Evolutionary conservation across 805 yeast species (phyloP).

Genomic region (Priceomyces castillae): DNA sequence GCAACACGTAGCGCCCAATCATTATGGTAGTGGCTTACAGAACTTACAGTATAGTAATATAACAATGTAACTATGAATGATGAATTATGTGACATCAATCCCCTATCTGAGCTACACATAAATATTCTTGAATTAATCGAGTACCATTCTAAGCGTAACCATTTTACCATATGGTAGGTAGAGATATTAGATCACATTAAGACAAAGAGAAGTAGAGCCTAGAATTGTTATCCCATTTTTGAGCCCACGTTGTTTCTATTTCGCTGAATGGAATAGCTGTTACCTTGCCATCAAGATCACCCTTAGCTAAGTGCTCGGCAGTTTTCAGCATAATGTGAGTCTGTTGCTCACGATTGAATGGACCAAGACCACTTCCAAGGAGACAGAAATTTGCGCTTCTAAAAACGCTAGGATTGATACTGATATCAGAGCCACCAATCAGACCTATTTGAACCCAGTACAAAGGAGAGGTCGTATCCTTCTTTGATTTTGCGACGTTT

Average conservation of each 20-base stretch:
- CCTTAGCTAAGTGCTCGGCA: constrained; percentile 1
- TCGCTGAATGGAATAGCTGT: constrained; percentile 1
- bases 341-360: background rate
- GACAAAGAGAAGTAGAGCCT: constrained; percentile 2
- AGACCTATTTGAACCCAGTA: constrained; percentile 3
- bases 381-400: constrained; percentile 1
- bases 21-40: too few relatives aligned
- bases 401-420: background rate
- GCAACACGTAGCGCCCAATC: too few relatives aligned
- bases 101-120: too few relatives aligned
- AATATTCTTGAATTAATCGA: too few relatives aligned
- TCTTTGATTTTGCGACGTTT: background rate
- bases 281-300: background rate
- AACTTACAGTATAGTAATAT: too few relatives aligned
- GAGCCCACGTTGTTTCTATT: background rate
- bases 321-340: background rate
- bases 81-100: too few relatives aligned
- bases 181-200: too few relatives aligned
- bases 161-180: too few relatives aligned
- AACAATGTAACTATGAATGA: too few relatives aligned
- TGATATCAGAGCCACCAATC: background rate
- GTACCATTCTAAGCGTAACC: too few relatives aligned
- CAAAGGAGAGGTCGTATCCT: background rate
- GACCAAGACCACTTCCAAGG: constrained; percentile 4
- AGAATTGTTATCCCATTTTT: background rate